phyloP scores from a whole-genome alignment of 1,284 basidiomycete genomes.

The Singerocomus rubriflavus region DNA sequence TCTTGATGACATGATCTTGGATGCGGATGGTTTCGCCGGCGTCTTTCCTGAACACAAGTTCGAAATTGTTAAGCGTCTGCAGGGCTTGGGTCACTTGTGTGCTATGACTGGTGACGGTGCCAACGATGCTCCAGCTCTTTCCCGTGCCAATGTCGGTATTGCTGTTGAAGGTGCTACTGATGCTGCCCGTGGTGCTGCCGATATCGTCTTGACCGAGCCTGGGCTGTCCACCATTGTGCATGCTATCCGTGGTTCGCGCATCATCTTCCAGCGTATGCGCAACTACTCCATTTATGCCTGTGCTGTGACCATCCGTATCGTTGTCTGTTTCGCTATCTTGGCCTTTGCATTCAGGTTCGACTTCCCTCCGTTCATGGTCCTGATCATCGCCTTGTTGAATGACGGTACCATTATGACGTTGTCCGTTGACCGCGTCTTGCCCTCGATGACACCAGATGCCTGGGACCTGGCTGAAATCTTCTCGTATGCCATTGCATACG shows the following conservation, averaged over 20 bases:
- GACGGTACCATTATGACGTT: conserved; percentile 99
- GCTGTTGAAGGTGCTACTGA: conserved; percentile 88
- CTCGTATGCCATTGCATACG: conserved; percentile 92
- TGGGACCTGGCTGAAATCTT: conserved; percentile 98
- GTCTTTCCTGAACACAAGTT: conserved; percentile 91
- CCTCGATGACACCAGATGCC: conserved; percentile 87
- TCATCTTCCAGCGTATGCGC: conserved; percentile 87
- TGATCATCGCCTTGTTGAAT: conserved; percentile 95
- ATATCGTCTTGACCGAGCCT: conserved; percentile 82
- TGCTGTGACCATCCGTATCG: conserved; percentile 96
- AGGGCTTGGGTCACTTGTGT: conserved; percentile 73
- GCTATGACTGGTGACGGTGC: conserved; percentile 88
- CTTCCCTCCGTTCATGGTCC: conserved; percentile 99
- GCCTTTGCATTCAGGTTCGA: conserved; percentile 96
- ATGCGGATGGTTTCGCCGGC: conserved; percentile 79
- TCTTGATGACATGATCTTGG: conserved; percentile 80
- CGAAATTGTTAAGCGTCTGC: conserved; percentile 80
- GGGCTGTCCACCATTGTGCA: conserved; percentile 86
- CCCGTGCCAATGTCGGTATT: conserved; percentile 84
- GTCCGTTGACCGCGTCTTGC: conserved; percentile 94
- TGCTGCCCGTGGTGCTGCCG: conserved; percentile 82
- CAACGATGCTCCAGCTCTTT: conserved; percentile 82
- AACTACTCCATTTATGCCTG: conserved; percentile 82
- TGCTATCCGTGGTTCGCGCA: conserved; percentile 80
- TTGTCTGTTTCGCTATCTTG: conserved; percentile 94